Evolutionary conservation across 1,139 yeast genomes (phyloP), one percentile per base, ranked within the genome.

Genomic region (Debaryomycetaceae sp.): DNA sequence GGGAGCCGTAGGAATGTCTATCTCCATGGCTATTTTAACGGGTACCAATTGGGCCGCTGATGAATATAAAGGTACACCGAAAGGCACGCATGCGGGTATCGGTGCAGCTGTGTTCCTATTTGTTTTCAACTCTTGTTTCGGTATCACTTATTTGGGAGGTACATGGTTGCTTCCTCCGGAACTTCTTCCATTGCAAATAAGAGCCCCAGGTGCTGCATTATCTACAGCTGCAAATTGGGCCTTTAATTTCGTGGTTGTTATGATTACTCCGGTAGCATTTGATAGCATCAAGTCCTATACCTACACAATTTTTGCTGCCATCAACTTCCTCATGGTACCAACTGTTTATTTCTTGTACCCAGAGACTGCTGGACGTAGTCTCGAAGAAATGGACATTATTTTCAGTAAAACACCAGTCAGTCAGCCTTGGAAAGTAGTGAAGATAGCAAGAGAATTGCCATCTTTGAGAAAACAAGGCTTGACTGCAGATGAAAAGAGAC

Each of bases 321-420:
- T 36, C 9, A 40, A 40, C 22, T 30, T 65, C 24, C 49, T 68
- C 30, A 69, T 79, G 66, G 65, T 81, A 33, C 86, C 87, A 16
- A 59, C 66, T 18, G 67, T 78, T 16, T 79, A 71, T 56, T 76
- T 85, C 70, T 83, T 75, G 62, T 81, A 78, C 78, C 73, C 82
- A 48, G 79, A 78, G 60, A 81, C 87, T 24, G 77, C 69, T 55
- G 82, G 83, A 41, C 75, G 73, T 62, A 70, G 84, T 45, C 70
- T 81, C 68, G 86, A 81, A 63, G 83, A 79, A 61, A 69, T 79
- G 46, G 82, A 75, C 22, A 74, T 77, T 67, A 68, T 80, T 67
- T 81, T 83, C 78, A 69, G 57, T 35, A 63, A 58, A 36, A 65
- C 70, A 7, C 71, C 71, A 3, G 55, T 57, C 11, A 47, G 45